A percentile compares a stretch with the other conserved stretches of the same genome.
These are phyloP conservation scores for Ophiostoma piceae DNA, from an alignment of 2,329 filamentous ascomycete species.

Conservation along the genomic window DNA sequence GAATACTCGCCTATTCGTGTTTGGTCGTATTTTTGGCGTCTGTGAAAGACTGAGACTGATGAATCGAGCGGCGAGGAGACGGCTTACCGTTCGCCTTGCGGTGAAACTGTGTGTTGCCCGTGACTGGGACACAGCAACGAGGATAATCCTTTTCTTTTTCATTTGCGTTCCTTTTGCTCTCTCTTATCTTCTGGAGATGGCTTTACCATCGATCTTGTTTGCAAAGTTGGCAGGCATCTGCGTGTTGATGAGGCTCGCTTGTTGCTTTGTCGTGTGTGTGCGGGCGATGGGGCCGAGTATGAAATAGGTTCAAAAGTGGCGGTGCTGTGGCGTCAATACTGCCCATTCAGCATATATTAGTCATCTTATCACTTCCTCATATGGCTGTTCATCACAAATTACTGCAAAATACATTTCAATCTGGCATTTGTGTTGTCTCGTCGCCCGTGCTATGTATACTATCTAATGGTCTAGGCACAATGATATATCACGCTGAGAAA, in stretches of 20 bases:
- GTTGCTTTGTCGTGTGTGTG: background rate
- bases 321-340: background rate
- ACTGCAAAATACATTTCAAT: background rate
- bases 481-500: background rate
- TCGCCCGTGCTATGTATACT: background rate
- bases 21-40: background rate
- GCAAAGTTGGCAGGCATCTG: background rate
- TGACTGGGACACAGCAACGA: background rate
- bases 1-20: background rate
- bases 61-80: background rate
- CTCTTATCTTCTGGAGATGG: background rate
- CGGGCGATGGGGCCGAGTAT: background rate
- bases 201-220: background rate
- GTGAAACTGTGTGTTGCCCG: background rate
- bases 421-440: background rate
- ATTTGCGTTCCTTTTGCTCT: background rate
- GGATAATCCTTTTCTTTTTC: background rate
- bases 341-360: background rate
- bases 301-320: background rate
- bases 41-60: background rate
- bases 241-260: background rate
- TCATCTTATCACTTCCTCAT: background rate
- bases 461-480: background rate
- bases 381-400: background rate
- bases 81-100: background rate